Evolutionary conservation across 768 basidiomycete genomes (phyloP), one percentile per base, ranked within the genome.

Genomic region (Pleurotus sapidus): DNA sequence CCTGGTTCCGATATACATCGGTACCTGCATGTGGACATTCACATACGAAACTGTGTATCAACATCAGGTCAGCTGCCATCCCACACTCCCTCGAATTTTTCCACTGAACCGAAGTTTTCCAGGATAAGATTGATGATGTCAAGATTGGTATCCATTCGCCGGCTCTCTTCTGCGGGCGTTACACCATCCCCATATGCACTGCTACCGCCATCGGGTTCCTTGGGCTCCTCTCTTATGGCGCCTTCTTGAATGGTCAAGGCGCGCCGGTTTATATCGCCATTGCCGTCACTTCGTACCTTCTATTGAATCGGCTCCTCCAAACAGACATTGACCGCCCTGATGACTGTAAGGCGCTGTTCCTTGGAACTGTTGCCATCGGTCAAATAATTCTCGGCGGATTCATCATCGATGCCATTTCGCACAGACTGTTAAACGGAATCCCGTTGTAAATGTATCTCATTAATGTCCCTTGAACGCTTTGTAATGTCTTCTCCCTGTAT

Each of bases 71-170:
- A 42, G 53, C 46, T 49, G 15, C n/a, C 34, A 49, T 17, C 37
- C 17, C 20, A 6, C 38, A 40, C 15, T 46, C 18, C n/a, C 48
- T 18, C 3, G 5, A 30, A 37, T 55, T 15, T 43, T 58, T 60
- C 46, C 55, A 59, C 25, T 34, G 30, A 34, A 11, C 9, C 30
- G 30, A 34, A 34, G 9, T 45, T 47, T 78, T 75, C 62, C 69
- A 86, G 78, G 85, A 87, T 68, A 83, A 83, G 62, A 61, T 70
- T 23, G 85, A 87, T 68, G 85, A 87, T 64, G 62, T 77, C 37
- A 70, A 73, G 42, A 82, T 78, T 15, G 83, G 83, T 24, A 76
- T 88, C 51, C 77, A 82, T 65, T 86, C 84, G 14, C 83, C 80
- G 49, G 84, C 85, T 2, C 69, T 86, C 27, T 74, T 83, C 34